Evolutionary conservation across 768 basidiomycete species (phyloP).

Genomic region (Lactarius evosmus): DNA sequence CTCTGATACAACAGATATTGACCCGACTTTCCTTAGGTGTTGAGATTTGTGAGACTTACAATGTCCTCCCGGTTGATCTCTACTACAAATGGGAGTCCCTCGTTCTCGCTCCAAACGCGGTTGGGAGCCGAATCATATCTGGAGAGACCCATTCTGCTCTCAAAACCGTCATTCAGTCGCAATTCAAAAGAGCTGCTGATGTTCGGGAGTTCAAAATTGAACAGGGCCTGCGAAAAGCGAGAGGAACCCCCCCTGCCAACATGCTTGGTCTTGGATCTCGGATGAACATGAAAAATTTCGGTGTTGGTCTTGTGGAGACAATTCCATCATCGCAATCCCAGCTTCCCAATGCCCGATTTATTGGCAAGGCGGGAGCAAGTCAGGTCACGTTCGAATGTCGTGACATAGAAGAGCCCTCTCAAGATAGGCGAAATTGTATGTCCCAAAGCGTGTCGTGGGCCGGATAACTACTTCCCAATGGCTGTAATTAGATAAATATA

Average conservation of each 20-base stretch:
- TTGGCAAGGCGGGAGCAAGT: constrained; percentile 16
- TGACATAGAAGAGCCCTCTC: constrained; percentile 20
- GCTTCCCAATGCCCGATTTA: not conserved
- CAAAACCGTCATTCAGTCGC: constrained; percentile 17
- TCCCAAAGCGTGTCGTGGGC: not conserved
- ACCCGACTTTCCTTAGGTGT: constrained; percentile 43
- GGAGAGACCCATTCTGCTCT: constrained; percentile 10
- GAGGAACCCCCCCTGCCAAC: not conserved
- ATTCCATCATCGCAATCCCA: not conserved
- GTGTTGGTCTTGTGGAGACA: constrained; percentile 21
- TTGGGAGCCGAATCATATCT: constrained; percentile 27
- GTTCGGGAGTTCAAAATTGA: constrained; percentile 6
- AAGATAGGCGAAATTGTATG: constrained; percentile 57
- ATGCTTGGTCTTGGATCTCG: constrained; percentile 33
- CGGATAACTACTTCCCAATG: constrained; percentile 5
- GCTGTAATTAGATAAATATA: constrained; percentile 63
- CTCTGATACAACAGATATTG: not conserved
- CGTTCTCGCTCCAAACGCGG: not conserved
- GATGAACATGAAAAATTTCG: constrained; percentile 30
- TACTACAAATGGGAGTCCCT: constrained; percentile 68
- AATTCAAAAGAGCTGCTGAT: constrained; percentile 7
- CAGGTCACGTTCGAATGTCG: constrained; percentile 15
- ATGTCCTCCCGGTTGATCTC: constrained; percentile 49
- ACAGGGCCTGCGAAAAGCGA: not conserved
- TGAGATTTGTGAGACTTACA: constrained; percentile 61